A percentile compares a stretch with the other conserved stretches of the same genome.
phyloP scores from a whole-genome alignment of 2,329 filamentous ascomycete species.

The Phoma sp. region DNA sequence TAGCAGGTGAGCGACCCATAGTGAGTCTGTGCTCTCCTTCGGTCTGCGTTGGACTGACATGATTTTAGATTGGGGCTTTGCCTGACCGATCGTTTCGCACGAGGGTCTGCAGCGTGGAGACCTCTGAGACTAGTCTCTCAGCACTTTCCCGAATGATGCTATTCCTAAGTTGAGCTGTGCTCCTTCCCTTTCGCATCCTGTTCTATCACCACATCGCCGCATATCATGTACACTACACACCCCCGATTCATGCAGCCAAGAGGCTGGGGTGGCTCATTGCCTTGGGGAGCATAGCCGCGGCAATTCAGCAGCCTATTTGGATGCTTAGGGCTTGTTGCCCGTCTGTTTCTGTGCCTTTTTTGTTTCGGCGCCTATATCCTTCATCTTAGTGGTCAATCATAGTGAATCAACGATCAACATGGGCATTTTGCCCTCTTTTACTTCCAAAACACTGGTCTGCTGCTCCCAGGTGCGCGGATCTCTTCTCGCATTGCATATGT shows the following conservation, averaged over 20 bases:
- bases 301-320: neutral
- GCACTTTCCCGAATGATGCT: constrained; percentile 15
- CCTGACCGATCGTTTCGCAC: constrained; percentile 50
- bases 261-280: neutral
- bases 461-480: constrained; percentile 5
- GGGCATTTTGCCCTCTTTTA: constrained; percentile 2
- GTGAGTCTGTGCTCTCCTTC: constrained; percentile 34
- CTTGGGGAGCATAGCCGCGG: constrained; percentile 8
- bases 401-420: constrained; percentile 3
- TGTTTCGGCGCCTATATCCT: constrained; percentile 13
- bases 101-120: constrained; percentile 41
- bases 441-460: constrained; percentile 6
- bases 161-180: constrained; percentile 5
- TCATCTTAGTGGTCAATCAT: constrained; percentile 13
- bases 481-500: neutral
- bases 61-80: constrained; percentile 45
- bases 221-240: constrained; percentile 3
- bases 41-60: constrained; percentile 27
- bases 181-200: constrained; percentile 6
- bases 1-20: constrained; percentile 46
- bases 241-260: constrained; percentile 5
- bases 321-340: constrained; percentile 10
- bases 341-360: constrained; percentile 7
- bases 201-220: neutral
- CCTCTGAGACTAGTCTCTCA: constrained; percentile 31